phyloP scores from a whole-genome alignment of 1,284 basidiomycete species.

The Trichosporon asahii region DNA sequence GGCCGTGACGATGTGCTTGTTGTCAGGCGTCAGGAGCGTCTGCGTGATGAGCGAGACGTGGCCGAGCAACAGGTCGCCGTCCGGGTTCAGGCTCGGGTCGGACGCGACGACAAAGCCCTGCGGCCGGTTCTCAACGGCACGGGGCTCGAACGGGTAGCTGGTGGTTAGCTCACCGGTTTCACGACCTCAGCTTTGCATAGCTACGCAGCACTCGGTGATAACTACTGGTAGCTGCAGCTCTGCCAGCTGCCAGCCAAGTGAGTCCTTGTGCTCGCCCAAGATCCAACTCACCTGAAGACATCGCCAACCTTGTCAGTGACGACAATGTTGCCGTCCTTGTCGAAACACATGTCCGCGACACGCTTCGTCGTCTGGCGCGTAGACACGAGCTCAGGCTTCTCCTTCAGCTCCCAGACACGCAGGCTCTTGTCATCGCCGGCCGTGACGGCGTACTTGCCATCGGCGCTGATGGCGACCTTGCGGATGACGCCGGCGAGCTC shows the following conservation, averaged over 20 bases:
- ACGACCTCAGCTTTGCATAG: neutral
- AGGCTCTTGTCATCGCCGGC: constrained; percentile 74
- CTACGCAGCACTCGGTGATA: no score
- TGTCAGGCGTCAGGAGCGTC: constrained; percentile 65
- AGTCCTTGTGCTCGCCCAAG: no score
- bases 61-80: constrained; percentile 50
- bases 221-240: no score
- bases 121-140: constrained; percentile 53
- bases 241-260: no score
- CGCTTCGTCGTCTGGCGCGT: constrained; percentile 27
- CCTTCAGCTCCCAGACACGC: constrained; percentile 59
- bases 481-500: constrained; percentile 55
- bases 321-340: constrained; percentile 31
- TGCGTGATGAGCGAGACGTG: constrained; percentile 79
- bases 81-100: constrained; percentile 61
- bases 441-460: constrained; percentile 60
- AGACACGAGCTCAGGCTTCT: constrained; percentile 5
- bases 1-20: constrained; percentile 73
- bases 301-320: constrained; percentile 49
- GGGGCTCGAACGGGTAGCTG: constrained; percentile 56
- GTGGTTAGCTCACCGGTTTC: constrained; percentile 1
- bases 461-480: constrained; percentile 59
- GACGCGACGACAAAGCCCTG: constrained; percentile 60
- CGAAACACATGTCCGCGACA: constrained; percentile 30
- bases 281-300: constrained; percentile 34